Base-by-base conservation (phyloP, 805 yeast genomes). In the Starmerella vitae region DNA sequence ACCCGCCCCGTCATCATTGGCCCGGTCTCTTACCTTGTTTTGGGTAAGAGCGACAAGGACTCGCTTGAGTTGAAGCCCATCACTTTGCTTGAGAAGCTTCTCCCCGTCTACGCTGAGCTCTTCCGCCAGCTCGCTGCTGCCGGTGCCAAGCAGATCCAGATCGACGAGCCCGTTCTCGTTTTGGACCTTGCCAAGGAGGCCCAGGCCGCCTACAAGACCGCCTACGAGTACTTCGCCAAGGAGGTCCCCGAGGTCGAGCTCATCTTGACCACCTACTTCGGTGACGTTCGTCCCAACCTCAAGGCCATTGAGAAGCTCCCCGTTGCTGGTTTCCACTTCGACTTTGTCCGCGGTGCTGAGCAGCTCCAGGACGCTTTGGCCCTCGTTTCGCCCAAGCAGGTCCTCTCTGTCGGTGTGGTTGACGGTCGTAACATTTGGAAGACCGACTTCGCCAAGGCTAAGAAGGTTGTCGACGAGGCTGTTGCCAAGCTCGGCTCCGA, bases 361-460 rank as follows among this genome's bases (percentile, higher is more conserved):
- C 98, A 91, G 74, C 76, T 91, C 52, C 88, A 83, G 43, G 82
- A 75, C 41, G 93, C 82, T 55, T 66, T 72, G 45, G 67, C 72
- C 43, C 68, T 80, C 57, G 66, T 88, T 44, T 61, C 70, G 51
- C 72, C 68, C 49, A 67, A 74, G 51, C 94, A 91, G 72, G 67
- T 71, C 49, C 71, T 91, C 60, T 88, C 97, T 47, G 94, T 80
- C 52, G 98, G 98, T 83, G 74, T 91, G 57, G 86, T 91, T 59
- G 93, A 85, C 59, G 98, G 98, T 70, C 85, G 98, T 76, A 91
- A 91, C 78, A 84, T 91, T 69, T 91, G 98, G 98, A 91, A 91
- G 76, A 79, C 93, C 65, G 80, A 91, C 72, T 83, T 79, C 60
- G 64, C 91, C 59, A 76, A 76, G 68, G 93, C 98, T 53, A 68